Evolutionary conservation across 2,329 filamentous ascomycete species (phyloP).

Genomic region (Sporothrix sp.): DNA sequence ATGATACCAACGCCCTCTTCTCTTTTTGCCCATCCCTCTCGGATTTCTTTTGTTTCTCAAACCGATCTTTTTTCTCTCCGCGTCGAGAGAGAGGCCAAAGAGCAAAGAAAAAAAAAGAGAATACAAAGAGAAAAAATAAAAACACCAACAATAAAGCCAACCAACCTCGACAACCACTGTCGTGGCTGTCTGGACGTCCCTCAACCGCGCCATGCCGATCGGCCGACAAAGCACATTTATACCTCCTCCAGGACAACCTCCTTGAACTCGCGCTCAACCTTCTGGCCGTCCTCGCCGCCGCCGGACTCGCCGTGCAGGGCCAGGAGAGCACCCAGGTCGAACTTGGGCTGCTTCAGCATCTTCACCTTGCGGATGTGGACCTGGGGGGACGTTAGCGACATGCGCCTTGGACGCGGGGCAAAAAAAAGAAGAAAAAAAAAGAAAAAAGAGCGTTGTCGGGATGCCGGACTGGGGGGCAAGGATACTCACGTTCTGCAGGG

Average conservation of each 20-base stretch:
- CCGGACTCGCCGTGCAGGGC: slow-evolving; percentile 90
- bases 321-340: slow-evolving; percentile 93
- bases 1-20: slow-evolving; percentile 15
- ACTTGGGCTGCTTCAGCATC: slow-evolving; percentile 97
- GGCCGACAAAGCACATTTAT: slow-evolving; percentile 43
- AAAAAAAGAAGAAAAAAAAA: too few species aligned
- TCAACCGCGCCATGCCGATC: too few species aligned
- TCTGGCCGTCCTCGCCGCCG: slow-evolving; percentile 91
- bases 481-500: slow-evolving; percentile 81
- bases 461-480: too few species aligned
- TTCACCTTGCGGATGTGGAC: slow-evolving; percentile 99
- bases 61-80: not conserved
- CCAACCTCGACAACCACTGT: slow-evolving; percentile 1
- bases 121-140: slow-evolving; percentile 7
- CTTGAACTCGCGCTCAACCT: slow-evolving; percentile 99
- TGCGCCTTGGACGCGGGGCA: too few species aligned
- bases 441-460: not conserved
- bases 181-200: too few species aligned
- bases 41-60: not conserved
- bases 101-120: not conserved
- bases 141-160: slow-evolving; percentile 12
- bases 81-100: not conserved
- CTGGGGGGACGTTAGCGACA: slow-evolving; percentile 35
- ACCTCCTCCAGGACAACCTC: slow-evolving; percentile 90
- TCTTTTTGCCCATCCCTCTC: slow-evolving; percentile 7